Percentiles rank a stretch among this genome's conserved stretches.
Conservation (phyloP, 2,329 filamentous ascomycete genomes). For the Botrytis galanthina region DNA sequence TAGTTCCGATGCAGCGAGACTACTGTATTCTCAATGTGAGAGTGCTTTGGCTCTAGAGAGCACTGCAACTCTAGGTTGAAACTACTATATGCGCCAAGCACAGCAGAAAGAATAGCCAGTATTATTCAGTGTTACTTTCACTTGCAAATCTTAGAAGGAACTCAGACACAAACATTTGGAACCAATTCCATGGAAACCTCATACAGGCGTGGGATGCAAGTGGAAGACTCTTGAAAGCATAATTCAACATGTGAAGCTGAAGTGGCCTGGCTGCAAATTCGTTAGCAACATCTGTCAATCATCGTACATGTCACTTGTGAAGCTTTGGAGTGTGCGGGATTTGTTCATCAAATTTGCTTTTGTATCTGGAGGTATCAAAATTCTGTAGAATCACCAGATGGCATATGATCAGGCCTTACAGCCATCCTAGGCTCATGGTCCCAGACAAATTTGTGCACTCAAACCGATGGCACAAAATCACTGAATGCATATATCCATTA, state of each 20-base stretch:
- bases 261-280: neutral
- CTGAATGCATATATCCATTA: slow-evolving; percentile 19
- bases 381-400: slow-evolving; percentile 3
- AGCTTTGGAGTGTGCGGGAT: neutral
- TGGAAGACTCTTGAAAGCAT: neutral
- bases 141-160: neutral
- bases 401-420: slow-evolving; percentile 2
- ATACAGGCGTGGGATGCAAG: neutral
- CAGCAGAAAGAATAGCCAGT: neutral
- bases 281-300: neutral
- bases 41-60: neutral
- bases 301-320: neutral
- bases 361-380: slow-evolving; percentile 14
- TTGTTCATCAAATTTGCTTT: slow-evolving; percentile 14
- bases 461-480: slow-evolving; percentile 11
- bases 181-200: neutral
- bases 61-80: neutral
- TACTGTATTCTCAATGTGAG: neutral
- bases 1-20: neutral
- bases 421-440: slow-evolving; percentile 5
- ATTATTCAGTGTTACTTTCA: neutral
- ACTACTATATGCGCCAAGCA: neutral
- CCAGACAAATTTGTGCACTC: slow-evolving; percentile 11
- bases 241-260: neutral
- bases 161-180: neutral